Evolutionary conservation across 257 asterid species (phyloP), one percentile per base, ranked within the genome.

Genomic region (Solanum pinnatisectum): DNA sequence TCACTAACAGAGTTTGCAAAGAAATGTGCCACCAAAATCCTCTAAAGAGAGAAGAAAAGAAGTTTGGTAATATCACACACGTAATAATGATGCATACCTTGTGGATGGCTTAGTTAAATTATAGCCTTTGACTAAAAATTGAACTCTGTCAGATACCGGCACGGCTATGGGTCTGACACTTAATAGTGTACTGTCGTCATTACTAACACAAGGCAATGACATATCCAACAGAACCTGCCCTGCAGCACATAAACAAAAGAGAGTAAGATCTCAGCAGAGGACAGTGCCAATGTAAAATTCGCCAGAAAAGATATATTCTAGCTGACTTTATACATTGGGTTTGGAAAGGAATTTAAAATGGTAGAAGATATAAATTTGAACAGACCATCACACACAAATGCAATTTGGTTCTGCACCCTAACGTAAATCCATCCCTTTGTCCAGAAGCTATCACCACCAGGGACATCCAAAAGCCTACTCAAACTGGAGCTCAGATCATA

Each of bases 371-470:
- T 35, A 71, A 25, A 86, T 86, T 59, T 73, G 84, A 82, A 87
- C 90, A 83, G 68, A 93, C 98, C 98, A 90, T 93, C 91, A 89
- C 88, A 71, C 70, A 89, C 84, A 90, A 94, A 93, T 87, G 95
- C 94, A 88, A 92, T 93, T 89, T 91, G 98, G 88, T 95, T 93
- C 90, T 92, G 95, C 92, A 94, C 96, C 89, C 95, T 90, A 39
- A 93, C 91, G 90, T 91, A 93, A 87, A 94, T 93, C 98, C 98
- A 95, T 89, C 98, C 98, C 52, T 92, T 89, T 86, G 91, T 94
- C 98, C 98, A 95, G 90, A 95, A 94, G 73, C 90, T 87, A 92
- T 84, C 88, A 88, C 92, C 94, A 8, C 91, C 93, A 65, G 92
- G 89, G 89, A 92, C 91, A 91, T 88, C 90, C 89, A 93, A 90